A percentile compares a stretch with the other conserved stretches of the same genome.
phyloP scores from a whole-genome alignment of 768 basidiomycete species.

The Xerocomus potaroensis region DNA sequence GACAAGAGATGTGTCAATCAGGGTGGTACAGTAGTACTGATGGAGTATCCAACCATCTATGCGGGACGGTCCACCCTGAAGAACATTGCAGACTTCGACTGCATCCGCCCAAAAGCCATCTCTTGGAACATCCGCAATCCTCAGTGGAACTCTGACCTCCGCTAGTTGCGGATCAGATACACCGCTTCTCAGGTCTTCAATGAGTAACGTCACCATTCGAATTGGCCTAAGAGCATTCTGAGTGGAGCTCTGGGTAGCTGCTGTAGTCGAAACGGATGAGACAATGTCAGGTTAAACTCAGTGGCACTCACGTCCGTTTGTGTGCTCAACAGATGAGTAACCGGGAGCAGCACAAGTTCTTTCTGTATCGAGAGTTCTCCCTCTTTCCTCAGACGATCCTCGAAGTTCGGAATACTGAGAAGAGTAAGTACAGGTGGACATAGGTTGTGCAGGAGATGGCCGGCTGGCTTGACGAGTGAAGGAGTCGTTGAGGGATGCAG shows the following conservation, averaged over 20 bases:
- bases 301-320: constrained; percentile 32
- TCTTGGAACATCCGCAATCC: constrained; percentile 39
- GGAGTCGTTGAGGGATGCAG: not conserved
- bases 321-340: constrained; percentile 22
- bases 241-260: constrained; percentile 9
- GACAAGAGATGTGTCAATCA: no score
- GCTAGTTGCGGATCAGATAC: constrained; percentile 54
- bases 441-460: constrained; percentile 9
- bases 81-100: constrained; percentile 49
- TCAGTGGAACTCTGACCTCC: constrained; percentile 62
- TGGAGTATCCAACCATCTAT: constrained; percentile 73
- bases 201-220: constrained; percentile 63
- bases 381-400: constrained; percentile 1
- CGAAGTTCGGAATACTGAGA: constrained; percentile 12
- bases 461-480: constrained; percentile 1
- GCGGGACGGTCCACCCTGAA: constrained; percentile 59
- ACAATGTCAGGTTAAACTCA: not conserved
- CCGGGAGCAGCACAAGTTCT: not conserved
- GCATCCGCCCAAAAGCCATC: constrained; percentile 74
- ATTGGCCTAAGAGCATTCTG: constrained; percentile 19
- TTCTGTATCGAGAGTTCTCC: not conserved
- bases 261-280: constrained; percentile 13
- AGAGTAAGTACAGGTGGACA: not conserved
- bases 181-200: constrained; percentile 56
- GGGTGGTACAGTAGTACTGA: no score